These are phyloP conservation scores for Monosporascus sp. DNA, from an alignment of 2,329 filamentous ascomycete species.

Conservation along the genomic window DNA sequence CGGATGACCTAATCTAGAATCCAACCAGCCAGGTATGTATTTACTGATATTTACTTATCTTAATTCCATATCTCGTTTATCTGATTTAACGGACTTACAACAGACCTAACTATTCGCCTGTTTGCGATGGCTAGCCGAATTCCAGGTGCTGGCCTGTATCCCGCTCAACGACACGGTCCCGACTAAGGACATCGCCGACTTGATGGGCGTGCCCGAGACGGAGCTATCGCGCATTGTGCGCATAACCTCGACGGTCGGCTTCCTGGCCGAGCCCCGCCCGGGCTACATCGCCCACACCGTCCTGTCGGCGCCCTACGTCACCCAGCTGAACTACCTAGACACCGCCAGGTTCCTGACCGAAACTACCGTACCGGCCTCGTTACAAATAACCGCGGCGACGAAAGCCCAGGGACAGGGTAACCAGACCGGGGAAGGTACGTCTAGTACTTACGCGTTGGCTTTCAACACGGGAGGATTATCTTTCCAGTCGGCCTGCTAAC, in stretches of 20 bases:
- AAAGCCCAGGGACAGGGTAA: slow-evolving; percentile 5
- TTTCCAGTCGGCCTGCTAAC: slow-evolving; percentile 8
- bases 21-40: too few species aligned
- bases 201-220: slow-evolving; percentile 32
- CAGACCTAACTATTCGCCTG: slow-evolving; percentile 22
- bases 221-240: slow-evolving; percentile 32
- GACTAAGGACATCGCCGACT: slow-evolving; percentile 35
- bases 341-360: slow-evolving; percentile 34
- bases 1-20: too few species aligned
- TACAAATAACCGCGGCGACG: slow-evolving; percentile 27
- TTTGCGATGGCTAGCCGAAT: slow-evolving; percentile 38
- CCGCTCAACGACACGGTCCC: slow-evolving; percentile 31
- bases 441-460: slow-evolving; percentile 5
- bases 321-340: slow-evolving; percentile 28
- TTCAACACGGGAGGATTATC: slow-evolving; percentile 10
- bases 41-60: too few species aligned
- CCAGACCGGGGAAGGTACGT: slow-evolving; percentile 11
- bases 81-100: too few species aligned
- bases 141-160: slow-evolving; percentile 40
- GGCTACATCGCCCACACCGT: slow-evolving; percentile 32
- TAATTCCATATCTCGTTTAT: too few species aligned
- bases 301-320: slow-evolving; percentile 33
- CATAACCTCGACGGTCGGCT: slow-evolving; percentile 28
- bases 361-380: slow-evolving; percentile 26
- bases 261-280: slow-evolving; percentile 28